Base-by-base conservation (phyloP, 352 stramenopile species). In the Phytopythium mirpurense region DNA sequence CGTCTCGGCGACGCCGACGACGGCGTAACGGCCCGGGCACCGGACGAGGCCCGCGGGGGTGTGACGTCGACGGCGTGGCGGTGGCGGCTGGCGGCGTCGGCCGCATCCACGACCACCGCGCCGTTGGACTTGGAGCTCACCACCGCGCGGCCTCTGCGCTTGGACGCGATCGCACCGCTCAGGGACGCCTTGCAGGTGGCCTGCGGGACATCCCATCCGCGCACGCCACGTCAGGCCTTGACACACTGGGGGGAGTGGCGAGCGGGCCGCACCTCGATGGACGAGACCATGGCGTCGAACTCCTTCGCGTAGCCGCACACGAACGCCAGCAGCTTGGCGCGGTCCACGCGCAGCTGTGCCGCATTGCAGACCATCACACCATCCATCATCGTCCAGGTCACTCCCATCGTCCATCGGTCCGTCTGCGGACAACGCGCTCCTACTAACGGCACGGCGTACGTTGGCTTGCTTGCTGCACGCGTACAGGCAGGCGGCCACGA, bases 241-340 rank as follows among this genome's bases (percentile, higher is more conserved):
- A n/a, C n/a, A n/a, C n/a, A n/a, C n/a, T n/a, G n/a, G n/a, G n/a
- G 18, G 9, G 6, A 21, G 31, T n/a, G 50, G 56, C 18, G 8
- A 29, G 0, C 10, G 3, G 21, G 3, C 19, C 11, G 19, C 12
- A 80, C 70, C 62, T 90, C 77, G 37, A 90, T 80, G 29, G 77
- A 86, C 9, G 71, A 77, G 19, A 90, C 74, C 45, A 90, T 83
- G 0, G 75, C 65, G 21, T 86, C 75, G 26, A 90, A 90, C 12
- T 63, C 61, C 35, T 72, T 81, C 21, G 69, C 62, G 54, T 82
- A 85, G 10, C 72, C 80, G 36, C 74, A 87, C 26, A 87, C 72
- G 16, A 71, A 68, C 24, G 77, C 67, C 10, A 88, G 40, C n/a
- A 90, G 53, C 48, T 70, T 83, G 15, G 55, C 58, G 40, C 75